Percentiles rank a stretch among this genome's conserved stretches.
Conservation (phyloP, 495 filamentous ascomycete species). For the Articulospora tetracladia region DNA sequence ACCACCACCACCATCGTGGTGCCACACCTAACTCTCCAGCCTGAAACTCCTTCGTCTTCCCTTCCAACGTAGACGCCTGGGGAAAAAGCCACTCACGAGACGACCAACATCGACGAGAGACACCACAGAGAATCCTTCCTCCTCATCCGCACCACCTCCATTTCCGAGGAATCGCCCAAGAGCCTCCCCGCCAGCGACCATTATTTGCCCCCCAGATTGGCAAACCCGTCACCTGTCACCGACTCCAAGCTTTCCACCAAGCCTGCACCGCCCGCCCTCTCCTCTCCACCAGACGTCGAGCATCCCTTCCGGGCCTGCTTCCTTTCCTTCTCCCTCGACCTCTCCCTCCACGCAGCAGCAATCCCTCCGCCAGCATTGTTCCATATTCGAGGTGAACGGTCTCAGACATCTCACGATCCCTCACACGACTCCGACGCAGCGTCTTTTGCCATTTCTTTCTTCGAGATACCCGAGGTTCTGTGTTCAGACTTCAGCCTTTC, state of each 20-base stretch:
- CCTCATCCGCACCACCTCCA: neutral
- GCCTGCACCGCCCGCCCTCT: slow-evolving; percentile 3
- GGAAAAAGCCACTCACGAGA: slow-evolving; percentile 24
- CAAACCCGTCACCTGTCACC: neutral
- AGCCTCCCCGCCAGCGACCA: neutral
- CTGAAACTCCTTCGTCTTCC: slow-evolving; percentile 10
- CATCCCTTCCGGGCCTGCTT: neutral
- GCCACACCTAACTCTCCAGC: slow-evolving; percentile 4
- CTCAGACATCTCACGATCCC: neutral
- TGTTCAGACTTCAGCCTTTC: slow-evolving; percentile 15
- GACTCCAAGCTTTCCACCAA: slow-evolving; percentile 1
- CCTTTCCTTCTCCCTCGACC: neutral
- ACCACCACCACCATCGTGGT: neutral
- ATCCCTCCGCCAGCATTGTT: neutral
- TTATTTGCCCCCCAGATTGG: neutral
- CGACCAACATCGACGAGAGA: neutral
- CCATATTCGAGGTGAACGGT: neutral
- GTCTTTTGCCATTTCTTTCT: slow-evolving; percentile 11
- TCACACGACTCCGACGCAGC: neutral
- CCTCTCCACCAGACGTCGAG: slow-evolving; percentile 1
- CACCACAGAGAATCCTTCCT: neutral
- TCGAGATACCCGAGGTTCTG: slow-evolving; percentile 20
- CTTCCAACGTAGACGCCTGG: neutral
- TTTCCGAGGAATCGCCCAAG: neutral
- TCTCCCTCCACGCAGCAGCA: neutral